Percentiles rank a stretch among this genome's conserved stretches.
Evolutionary conservation across 2,329 filamentous ascomycete genomes (phyloP).

Genomic region (Madurella fahalii): DNA sequence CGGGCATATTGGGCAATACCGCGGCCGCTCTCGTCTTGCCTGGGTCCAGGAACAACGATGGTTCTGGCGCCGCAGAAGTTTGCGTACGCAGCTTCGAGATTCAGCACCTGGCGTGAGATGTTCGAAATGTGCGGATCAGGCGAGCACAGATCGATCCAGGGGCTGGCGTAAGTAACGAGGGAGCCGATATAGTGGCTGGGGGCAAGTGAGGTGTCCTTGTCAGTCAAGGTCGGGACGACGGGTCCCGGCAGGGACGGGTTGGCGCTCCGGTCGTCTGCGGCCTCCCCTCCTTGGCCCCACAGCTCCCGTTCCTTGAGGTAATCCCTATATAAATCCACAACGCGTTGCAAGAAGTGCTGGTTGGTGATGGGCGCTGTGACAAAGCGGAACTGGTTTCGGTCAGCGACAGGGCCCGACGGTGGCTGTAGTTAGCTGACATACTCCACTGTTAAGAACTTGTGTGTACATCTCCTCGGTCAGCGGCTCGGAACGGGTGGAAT

Average conservation of each 20-base stretch:
- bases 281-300: slow-evolving; percentile 28
- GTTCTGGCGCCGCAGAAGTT: slow-evolving; percentile 89
- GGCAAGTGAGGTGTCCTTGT: slow-evolving; percentile 71
- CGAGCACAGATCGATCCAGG: slow-evolving; percentile 89
- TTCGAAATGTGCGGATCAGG: slow-evolving; percentile 76
- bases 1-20: slow-evolving; percentile 74
- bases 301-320: slow-evolving; percentile 45
- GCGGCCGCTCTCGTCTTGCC: slow-evolving; percentile 46
- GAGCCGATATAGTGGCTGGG: slow-evolving; percentile 67
- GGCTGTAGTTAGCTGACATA: slow-evolving; percentile 40
- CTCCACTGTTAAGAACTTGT: slow-evolving; percentile 64
- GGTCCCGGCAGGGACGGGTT: slow-evolving; percentile 51
- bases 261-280: slow-evolving; percentile 36
- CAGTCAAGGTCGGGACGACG: slow-evolving; percentile 65
- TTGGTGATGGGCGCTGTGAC: slow-evolving; percentile 77
- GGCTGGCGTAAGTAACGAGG: slow-evolving; percentile 73
- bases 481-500: slow-evolving; percentile 57
- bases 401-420: slow-evolving; percentile 5
- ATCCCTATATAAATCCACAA: slow-evolving; percentile 57
- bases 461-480: slow-evolving; percentile 62
- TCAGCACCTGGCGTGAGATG: slow-evolving; percentile 84
- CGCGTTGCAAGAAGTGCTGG: slow-evolving; percentile 63
- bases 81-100: slow-evolving; percentile 88
- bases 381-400: slow-evolving; percentile 63
- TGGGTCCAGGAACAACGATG: slow-evolving; percentile 76